Evolutionary conservation across 345 rosid genomes (phyloP).

Genomic region (Populus tremula): DNA sequence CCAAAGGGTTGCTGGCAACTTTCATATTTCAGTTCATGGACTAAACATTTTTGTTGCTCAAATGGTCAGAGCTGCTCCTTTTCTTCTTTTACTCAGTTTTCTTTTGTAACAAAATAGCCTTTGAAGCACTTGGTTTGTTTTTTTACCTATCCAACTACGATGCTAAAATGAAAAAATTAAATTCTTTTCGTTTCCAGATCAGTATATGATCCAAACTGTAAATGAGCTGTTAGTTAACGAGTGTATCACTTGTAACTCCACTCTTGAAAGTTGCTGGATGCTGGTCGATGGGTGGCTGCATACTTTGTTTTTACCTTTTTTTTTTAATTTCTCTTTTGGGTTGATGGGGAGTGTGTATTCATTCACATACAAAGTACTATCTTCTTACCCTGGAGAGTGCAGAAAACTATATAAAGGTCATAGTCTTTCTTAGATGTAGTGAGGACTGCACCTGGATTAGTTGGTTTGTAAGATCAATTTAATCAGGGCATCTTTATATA

Average conservation of each 20-base stretch:
- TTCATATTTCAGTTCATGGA: constrained; percentile 96
- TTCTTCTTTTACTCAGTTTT: background rate
- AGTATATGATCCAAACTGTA: background rate
- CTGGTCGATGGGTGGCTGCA: background rate
- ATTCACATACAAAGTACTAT: background rate
- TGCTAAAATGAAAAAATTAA: background rate
- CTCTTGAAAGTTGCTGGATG: background rate
- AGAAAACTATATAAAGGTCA: background rate
- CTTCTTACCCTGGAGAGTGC: background rate
- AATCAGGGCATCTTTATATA: no score
- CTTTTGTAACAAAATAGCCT: background rate
- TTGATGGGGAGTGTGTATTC: background rate
- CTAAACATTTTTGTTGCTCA: constrained; percentile 93
- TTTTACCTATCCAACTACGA: background rate
- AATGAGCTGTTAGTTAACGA: background rate
- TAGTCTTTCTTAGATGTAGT: background rate
- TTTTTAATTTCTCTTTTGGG: no score
- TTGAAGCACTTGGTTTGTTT: background rate
- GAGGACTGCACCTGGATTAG: background rate
- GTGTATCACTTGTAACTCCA: constrained; percentile 1
- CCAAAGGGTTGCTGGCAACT: constrained; percentile 98
- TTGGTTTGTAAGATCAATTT: background rate
- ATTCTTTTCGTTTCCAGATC: background rate
- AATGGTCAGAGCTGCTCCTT: constrained; percentile 49
- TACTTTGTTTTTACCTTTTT: no score